Percentiles rank a stretch among this genome's conserved stretches.
phyloP scores from a whole-genome alignment of 2,329 filamentous ascomycete species.

The Coleophoma eucalyptorum region DNA sequence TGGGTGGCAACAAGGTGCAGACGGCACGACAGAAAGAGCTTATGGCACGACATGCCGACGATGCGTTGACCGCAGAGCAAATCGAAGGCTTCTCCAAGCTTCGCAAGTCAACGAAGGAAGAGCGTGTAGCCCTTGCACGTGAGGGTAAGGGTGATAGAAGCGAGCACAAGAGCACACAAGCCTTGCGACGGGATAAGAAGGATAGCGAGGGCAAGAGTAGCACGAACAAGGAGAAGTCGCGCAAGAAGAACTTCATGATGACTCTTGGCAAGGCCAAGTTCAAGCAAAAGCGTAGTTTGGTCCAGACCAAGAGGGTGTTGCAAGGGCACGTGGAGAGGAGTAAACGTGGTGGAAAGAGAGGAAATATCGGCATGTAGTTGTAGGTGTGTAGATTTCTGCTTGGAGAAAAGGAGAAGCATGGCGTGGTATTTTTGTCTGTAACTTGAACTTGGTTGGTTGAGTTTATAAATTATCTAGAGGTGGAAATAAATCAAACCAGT shows the following conservation, averaged over 20 bases:
- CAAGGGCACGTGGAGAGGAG: constrained; percentile 77
- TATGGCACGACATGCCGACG: constrained; percentile 69
- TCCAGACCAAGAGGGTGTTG: constrained; percentile 77
- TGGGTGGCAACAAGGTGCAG: constrained; percentile 41
- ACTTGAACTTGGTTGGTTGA: too few relatives aligned
- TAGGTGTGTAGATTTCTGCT: too few relatives aligned
- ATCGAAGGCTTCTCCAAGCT: constrained; percentile 84
- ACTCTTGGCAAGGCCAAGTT: constrained; percentile 92
- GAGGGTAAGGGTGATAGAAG: constrained; percentile 75
- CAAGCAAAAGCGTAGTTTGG: constrained; percentile 92
- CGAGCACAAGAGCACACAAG: constrained; percentile 83
- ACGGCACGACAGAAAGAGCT: constrained; percentile 31
- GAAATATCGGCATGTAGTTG: constrained; percentile 47
- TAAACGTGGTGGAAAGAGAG: constrained; percentile 79
- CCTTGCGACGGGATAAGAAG: constrained; percentile 83
- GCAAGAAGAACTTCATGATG: constrained; percentile 99
- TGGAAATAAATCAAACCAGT: too few relatives aligned
- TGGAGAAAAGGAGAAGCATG: too few relatives aligned
- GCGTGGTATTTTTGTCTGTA: too few relatives aligned
- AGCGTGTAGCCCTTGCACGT: constrained; percentile 77
- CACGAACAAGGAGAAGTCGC: constrained; percentile 94
- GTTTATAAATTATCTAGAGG: too few relatives aligned
- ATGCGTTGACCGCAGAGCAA: constrained; percentile 83
- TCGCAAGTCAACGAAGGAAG: constrained; percentile 84
- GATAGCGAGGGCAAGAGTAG: constrained; percentile 87